Percentiles rank a stretch among this genome's conserved stretches.
phyloP scores from a whole-genome alignment of 1,139 yeast genomes.

The Pichia sp. region DNA sequence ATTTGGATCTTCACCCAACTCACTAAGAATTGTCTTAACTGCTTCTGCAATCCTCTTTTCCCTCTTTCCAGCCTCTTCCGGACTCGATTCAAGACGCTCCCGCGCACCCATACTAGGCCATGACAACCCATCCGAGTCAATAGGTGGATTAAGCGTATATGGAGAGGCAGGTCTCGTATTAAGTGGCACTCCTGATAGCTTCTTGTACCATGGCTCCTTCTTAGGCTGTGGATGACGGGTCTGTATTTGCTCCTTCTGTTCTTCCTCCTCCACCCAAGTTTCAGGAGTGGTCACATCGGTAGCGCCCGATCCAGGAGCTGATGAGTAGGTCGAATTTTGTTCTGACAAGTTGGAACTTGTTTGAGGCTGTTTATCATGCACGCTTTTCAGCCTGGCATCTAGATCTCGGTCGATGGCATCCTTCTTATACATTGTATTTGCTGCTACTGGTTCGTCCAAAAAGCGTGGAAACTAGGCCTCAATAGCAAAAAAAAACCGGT shows the following conservation, averaged over 20 bases:
- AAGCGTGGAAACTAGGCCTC: no score
- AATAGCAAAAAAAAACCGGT: no score
- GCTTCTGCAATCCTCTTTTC: constrained; percentile 79
- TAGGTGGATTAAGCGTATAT: constrained; percentile 76
- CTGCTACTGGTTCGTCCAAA: no score
- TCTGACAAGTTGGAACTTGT: not conserved
- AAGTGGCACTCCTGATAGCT: constrained; percentile 40
- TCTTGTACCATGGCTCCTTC: constrained; percentile 33
- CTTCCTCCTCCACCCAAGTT: constrained; percentile 2
- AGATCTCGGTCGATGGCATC: constrained; percentile 23
- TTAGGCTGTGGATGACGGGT: constrained; percentile 28
- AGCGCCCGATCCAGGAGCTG: not conserved
- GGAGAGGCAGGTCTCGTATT: constrained; percentile 82
- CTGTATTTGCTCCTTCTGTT: constrained; percentile 4
- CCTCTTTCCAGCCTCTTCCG: constrained; percentile 57
- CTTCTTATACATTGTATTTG: constrained; percentile 18
- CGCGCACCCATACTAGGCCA: constrained; percentile 96
- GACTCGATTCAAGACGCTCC: constrained; percentile 60
- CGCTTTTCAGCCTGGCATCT: constrained; percentile 11
- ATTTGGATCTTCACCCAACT: constrained; percentile 85
- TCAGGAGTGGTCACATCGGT: not conserved
- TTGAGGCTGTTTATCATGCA: constrained; percentile 5
- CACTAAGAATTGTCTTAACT: constrained; percentile 72
- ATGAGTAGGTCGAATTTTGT: not conserved
- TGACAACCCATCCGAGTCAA: constrained; percentile 84